Evolutionary conservation across 2,329 filamentous ascomycete species (phyloP).

Genomic region (Hypoxylon sp.): DNA sequence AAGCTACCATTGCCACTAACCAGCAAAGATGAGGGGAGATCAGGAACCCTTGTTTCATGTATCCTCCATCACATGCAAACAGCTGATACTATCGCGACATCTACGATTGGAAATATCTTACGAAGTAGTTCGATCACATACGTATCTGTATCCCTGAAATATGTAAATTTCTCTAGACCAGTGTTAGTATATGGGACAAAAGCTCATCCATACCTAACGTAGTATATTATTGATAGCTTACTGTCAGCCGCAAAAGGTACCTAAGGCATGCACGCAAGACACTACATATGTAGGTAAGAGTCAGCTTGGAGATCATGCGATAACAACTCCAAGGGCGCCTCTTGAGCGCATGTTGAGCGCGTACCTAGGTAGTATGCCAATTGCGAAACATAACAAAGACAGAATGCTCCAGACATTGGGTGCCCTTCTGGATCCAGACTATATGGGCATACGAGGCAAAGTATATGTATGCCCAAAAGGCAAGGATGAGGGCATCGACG

Average conservation of each 20-base stretch:
- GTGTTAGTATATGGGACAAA: background rate
- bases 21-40: conserved; percentile 20
- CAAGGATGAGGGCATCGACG: too few relatives aligned
- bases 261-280: background rate
- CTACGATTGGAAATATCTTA: background rate
- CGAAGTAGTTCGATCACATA: background rate
- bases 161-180: background rate
- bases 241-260: background rate
- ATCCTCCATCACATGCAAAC: background rate
- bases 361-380: too few relatives aligned
- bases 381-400: too few relatives aligned
- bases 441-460: too few relatives aligned
- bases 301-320: conserved; percentile 25
- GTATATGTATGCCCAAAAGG: too few relatives aligned
- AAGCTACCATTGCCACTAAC: background rate
- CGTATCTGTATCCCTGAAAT: background rate
- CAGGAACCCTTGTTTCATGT: background rate
- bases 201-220: background rate
- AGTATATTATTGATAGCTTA: background rate
- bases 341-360: conserved; percentile 14
- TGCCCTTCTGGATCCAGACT: too few relatives aligned
- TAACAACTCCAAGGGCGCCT: background rate
- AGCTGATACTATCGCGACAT: background rate
- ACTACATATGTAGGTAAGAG: too few relatives aligned
- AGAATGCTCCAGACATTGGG: too few relatives aligned